Base-by-base conservation (phyloP, 2,329 filamentous ascomycete genomes). In the Ascochyta viciae-villosae region DNA sequence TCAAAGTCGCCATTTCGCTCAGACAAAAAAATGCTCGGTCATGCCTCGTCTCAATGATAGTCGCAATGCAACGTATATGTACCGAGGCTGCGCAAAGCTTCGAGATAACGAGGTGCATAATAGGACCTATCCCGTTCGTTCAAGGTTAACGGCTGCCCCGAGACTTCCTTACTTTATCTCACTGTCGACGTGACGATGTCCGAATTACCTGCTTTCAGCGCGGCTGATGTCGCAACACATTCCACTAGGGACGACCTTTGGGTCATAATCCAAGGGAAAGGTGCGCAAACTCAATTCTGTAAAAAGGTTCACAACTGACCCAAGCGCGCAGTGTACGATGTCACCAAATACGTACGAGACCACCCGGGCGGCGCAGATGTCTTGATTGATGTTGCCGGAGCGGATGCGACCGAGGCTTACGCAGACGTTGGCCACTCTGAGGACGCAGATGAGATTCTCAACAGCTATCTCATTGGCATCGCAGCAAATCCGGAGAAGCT, bases 261-360 rank as follows among this genome's bases (percentile, higher is more conserved):
- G 82, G 75, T 85, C n/a, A 79, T 83, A 0, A 72, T 84, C 3
- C 78, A 83, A 51, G 77, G 76, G 6, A 83, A 81, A 60, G 66
- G 66, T 69, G 51, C 5, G 37, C 46, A n/a, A 2, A 6, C 6
- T 22, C 5, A 15, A 6, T 38, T 6, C 2, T n/a, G 3, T 16
- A 4, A 2, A 8, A 3, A 23, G 1, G 16, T 4, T 12, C 23
- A 10, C 24, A 3, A n/a, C 46, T 61, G 33, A 61, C 52, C 3
- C 23, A 9, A 34, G n/a, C 15, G n/a, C 15, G 26, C 46, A 74
- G 85, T 88, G 2, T 87, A 86, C 63, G 77, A 88, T 67, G 74
- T 87, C 10, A 82, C 85, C 1, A 78, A 80, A 39, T 88, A 87
- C 59, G 57, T 84, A 1, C 74, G 82, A 23, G 85, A 88, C 53